Evolutionary conservation across 2,329 filamentous ascomycete species (phyloP).

Genomic region (Monosporascus sp.): DNA sequence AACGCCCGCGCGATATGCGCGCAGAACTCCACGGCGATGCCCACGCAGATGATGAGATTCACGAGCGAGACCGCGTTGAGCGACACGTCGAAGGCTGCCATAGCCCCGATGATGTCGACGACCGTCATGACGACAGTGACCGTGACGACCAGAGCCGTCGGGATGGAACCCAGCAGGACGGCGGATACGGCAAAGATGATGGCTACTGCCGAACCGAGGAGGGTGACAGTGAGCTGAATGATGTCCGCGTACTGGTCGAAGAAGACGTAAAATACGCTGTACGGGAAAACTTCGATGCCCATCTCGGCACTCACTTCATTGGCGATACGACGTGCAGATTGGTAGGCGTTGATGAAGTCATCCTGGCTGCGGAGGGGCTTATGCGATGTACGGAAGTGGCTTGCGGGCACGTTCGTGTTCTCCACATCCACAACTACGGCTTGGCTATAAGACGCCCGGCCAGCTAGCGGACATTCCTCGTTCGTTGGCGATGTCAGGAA

Average conservation of each 20-base stretch:
- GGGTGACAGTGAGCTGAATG: conserved; percentile 68
- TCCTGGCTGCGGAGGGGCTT: conserved; percentile 80
- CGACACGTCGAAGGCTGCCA: conserved; percentile 83
- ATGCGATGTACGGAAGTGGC: conserved; percentile 88
- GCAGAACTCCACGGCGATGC: conserved; percentile 95
- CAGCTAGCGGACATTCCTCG: conserved; percentile 81
- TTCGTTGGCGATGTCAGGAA: conserved; percentile 79
- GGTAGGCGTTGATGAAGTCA: conserved; percentile 90
- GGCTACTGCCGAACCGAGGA: conserved; percentile 77
- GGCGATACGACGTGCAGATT: conserved; percentile 82
- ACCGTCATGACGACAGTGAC: conserved; percentile 89
- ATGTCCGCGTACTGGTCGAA: conserved; percentile 95
- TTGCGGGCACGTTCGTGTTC: conserved; percentile 66
- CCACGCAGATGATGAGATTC: conserved; percentile 94
- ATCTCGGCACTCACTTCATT: conserved; percentile 67
- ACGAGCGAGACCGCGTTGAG: conserved; percentile 94
- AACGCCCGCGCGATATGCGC: conserved; percentile 95
- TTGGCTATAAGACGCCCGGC: conserved; percentile 79
- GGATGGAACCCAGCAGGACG: conserved; percentile 74
- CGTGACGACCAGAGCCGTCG: conserved; percentile 78
- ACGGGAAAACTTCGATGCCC: conserved; percentile 83
- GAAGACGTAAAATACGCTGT: conserved; percentile 98
- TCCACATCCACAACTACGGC: conserved; percentile 75
- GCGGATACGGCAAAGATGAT: conserved; percentile 81
- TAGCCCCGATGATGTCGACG: conserved; percentile 88